Conservation (phyloP, 225 moss, liverwort and hornwort species). For the Physcomitrium patens region DNA sequence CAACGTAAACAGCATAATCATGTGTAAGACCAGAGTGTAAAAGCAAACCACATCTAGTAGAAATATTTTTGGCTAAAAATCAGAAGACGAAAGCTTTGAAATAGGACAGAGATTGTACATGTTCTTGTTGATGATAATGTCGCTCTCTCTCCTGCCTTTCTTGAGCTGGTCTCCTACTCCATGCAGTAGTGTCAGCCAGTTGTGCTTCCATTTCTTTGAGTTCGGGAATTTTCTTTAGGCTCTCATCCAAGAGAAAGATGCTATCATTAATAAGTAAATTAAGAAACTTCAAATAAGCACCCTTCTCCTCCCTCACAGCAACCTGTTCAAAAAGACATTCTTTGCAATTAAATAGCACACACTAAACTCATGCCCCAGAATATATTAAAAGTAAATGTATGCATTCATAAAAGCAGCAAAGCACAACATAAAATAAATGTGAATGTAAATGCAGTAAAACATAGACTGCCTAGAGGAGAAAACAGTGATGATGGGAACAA, state of each 20-base stretch:
- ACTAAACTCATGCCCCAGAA: not conserved
- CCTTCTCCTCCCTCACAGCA: slow-evolving; percentile 86
- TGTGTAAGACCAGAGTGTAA: not conserved
- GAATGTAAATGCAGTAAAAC: not conserved
- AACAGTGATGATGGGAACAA: not conserved
- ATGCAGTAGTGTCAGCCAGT: slow-evolving; percentile 60
- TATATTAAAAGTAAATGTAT: too few relatives aligned
- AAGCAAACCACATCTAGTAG: slow-evolving; percentile 15
- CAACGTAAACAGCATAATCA: slow-evolving; percentile 17
- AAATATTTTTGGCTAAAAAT: slow-evolving; percentile 5
- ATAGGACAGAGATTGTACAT: slow-evolving; percentile 45
- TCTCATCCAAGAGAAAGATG: slow-evolving; percentile 97
- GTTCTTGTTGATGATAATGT: slow-evolving; percentile 89
- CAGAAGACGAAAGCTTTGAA: not conserved
- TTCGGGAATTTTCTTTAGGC: slow-evolving; percentile 92
- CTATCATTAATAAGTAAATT: slow-evolving; percentile 98
- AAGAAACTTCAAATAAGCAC: slow-evolving; percentile 92
- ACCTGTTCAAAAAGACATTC: slow-evolving; percentile 44
- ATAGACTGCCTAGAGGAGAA: not conserved
- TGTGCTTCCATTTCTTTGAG: slow-evolving; percentile 88
- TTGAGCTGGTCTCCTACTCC: slow-evolving; percentile 76
- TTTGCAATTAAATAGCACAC: slow-evolving; percentile 13
- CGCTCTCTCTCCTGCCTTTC: slow-evolving; percentile 95
- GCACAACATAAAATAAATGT: not conserved
- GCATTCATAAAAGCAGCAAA: not conserved